These are phyloP conservation scores for Globisporangium yorkense DNA, from an alignment of 352 stramenopile genomes.

Conservation along the genomic window DNA sequence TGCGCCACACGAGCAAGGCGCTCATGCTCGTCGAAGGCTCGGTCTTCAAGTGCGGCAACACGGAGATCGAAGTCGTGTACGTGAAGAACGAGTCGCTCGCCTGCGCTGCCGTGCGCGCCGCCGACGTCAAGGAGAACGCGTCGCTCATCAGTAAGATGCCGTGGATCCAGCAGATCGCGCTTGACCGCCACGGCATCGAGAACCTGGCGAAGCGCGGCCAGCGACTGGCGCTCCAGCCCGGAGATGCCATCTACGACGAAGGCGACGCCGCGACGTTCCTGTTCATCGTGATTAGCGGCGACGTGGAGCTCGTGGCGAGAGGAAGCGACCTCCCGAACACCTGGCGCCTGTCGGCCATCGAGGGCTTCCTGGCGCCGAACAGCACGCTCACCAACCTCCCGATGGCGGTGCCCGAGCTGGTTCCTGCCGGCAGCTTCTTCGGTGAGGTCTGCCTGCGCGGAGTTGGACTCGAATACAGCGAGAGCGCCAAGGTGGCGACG, in stretches of 20 bases:
- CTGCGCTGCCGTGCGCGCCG: constrained; percentile 12
- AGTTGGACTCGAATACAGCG: constrained; percentile 34
- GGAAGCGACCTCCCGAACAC: constrained; percentile 7
- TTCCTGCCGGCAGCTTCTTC: constrained; percentile 47
- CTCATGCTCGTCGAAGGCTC: constrained; percentile 64
- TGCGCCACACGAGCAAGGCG: constrained; percentile 63
- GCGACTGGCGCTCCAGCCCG: constrained; percentile 30
- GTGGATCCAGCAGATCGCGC: constrained; percentile 55
- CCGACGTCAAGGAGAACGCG: constrained; percentile 40
- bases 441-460: constrained; percentile 43
- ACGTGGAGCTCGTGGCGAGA: constrained; percentile 27
- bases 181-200: constrained; percentile 35
- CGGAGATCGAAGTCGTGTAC: constrained; percentile 57
- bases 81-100: constrained; percentile 26
- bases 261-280: constrained; percentile 53
- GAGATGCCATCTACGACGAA: constrained; percentile 54
- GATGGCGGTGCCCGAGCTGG: constrained; percentile 23
- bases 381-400: neutral
- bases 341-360: constrained; percentile 12
- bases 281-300: constrained; percentile 55
- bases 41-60: constrained; percentile 54
- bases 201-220: constrained; percentile 43
- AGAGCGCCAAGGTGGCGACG: constrained; percentile 31
- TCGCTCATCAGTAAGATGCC: constrained; percentile 39
- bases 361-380: constrained; percentile 6